Conservation (phyloP, 2,329 filamentous ascomycete species). For the Biscogniauxia sp. region DNA sequence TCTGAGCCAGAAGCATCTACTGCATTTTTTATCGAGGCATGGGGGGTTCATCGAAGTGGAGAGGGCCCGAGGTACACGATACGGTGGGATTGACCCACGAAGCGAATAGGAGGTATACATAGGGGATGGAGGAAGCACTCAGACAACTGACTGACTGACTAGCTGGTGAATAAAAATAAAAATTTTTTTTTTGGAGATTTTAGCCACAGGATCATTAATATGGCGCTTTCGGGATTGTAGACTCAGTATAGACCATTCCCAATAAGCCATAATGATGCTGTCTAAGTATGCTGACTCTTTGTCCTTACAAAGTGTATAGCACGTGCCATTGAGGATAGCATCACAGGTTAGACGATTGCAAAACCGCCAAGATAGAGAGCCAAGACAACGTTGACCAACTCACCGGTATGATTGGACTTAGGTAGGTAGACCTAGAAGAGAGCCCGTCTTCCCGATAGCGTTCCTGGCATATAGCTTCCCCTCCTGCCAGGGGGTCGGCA, state of each 20-base stretch:
- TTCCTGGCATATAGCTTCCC: slow-evolving; percentile 1
- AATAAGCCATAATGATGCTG: background rate
- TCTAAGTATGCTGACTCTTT: background rate
- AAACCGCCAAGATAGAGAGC: background rate
- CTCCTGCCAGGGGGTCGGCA: slow-evolving; percentile 5
- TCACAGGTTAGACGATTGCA: background rate
- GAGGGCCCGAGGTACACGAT: no score
- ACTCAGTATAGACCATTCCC: background rate
- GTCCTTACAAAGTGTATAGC: background rate
- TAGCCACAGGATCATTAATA: background rate
- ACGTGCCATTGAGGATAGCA: background rate
- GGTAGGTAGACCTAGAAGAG: background rate
- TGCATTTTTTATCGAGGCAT: background rate
- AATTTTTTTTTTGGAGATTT: background rate
- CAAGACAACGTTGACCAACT: background rate
- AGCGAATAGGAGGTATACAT: background rate
- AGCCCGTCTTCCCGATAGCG: slow-evolving; percentile 3
- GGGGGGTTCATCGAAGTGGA: no score
- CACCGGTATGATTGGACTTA: background rate
- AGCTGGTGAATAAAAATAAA: no score
- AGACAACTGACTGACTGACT: background rate
- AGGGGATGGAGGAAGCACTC: background rate
- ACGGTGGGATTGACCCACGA: no score
- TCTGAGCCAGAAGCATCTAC: background rate
- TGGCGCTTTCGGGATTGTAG: background rate